These are phyloP conservation scores for Tremellales sp. DNA, from an alignment of 1,284 basidiomycete species.

Conservation along the genomic window DNA sequence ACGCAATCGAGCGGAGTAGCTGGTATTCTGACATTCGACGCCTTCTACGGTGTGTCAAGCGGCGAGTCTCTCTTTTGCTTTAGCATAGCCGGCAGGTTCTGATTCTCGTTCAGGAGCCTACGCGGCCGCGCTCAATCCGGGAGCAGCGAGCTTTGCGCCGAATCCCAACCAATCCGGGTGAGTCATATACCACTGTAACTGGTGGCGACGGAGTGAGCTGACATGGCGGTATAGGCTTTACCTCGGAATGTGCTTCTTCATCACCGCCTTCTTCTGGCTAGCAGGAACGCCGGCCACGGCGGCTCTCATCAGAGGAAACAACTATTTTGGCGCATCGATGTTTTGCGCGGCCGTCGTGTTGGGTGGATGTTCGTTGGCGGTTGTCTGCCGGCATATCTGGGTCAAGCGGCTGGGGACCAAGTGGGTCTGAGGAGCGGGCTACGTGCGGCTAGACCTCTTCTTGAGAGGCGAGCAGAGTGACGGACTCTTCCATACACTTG, in stretches of 20 bases:
- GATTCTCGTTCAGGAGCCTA: slow-evolving; percentile 21
- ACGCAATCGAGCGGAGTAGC: slow-evolving; percentile 17
- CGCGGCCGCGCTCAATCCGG: slow-evolving; percentile 28
- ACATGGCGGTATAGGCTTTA: slow-evolving; percentile 13
- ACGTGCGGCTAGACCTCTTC: no score
- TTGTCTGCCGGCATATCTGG: slow-evolving; percentile 4
- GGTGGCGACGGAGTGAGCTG: background rate
- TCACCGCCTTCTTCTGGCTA: slow-evolving; percentile 32
- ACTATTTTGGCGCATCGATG: slow-evolving; percentile 28
- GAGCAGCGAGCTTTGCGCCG: slow-evolving; percentile 29
- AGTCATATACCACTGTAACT: background rate
- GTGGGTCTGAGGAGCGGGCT: slow-evolving; percentile 9
- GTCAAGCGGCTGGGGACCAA: slow-evolving; percentile 4
- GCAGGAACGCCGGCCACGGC: slow-evolving; percentile 31
- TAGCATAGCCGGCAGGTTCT: background rate
- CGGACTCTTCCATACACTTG: no score
- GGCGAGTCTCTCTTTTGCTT: slow-evolving; percentile 9
- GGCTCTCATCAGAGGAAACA: slow-evolving; percentile 21
- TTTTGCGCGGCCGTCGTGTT: slow-evolving; percentile 29
- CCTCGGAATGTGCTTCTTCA: slow-evolving; percentile 37
- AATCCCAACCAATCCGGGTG: slow-evolving; percentile 27
- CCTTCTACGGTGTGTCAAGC: slow-evolving; percentile 29
- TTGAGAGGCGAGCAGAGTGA: no score
- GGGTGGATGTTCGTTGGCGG: slow-evolving; percentile 7
- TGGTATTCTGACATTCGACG: slow-evolving; percentile 25